Base-by-base conservation (phyloP, 371 early-diverging fungal genomes). In the Choanephora cucurbitarum region DNA sequence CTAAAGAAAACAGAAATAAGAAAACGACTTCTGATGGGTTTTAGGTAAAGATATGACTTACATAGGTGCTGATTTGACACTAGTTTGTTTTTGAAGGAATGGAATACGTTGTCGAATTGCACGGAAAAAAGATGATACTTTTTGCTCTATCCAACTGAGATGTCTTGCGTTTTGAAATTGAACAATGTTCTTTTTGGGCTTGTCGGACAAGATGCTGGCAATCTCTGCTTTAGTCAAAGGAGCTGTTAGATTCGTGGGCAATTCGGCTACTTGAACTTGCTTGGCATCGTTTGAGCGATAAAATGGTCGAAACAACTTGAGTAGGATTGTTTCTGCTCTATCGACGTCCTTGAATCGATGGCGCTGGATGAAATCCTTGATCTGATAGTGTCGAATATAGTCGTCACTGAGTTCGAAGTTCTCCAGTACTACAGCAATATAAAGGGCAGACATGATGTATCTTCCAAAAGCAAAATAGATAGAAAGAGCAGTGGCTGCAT, bases 351-450 rank as follows among this genome's bases (percentile, higher is more conserved):
- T 76, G n/a, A 67, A 71, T 7, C 66, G 70, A 43, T 81, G 75
- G 3, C 66, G 69, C 15, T 72, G 69, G 22, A 81, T 76, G 57
- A 79, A 86, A 28, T 79, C 79, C 43, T 81, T 71, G 37, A 86
- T 70, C 50, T 86, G 87, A 22, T 75, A 77, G 32, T 71, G 72
- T 23, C 77, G 80, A 49, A 85, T 87, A 55, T 77, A 77, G 13
- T 75, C 79, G 28, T 83, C 84, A 10, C 81, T 85, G 17, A 81
- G 49, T 49, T 85, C 85, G 60, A 87, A 87, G 52, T 83, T 82
- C 44, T 87, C 87, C 45, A 84, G 52, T 15, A 84, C 74, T 23
- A 87, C 80, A 17, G 87, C 87, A 67, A 87, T 77, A 53, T 85
- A 87, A 18, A 87, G 76, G 22, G 82, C 85, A 22, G 84, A 55